phyloP scores from a whole-genome alignment of 139 green algal genomes.

The Chlorella vulgaris region DNA sequence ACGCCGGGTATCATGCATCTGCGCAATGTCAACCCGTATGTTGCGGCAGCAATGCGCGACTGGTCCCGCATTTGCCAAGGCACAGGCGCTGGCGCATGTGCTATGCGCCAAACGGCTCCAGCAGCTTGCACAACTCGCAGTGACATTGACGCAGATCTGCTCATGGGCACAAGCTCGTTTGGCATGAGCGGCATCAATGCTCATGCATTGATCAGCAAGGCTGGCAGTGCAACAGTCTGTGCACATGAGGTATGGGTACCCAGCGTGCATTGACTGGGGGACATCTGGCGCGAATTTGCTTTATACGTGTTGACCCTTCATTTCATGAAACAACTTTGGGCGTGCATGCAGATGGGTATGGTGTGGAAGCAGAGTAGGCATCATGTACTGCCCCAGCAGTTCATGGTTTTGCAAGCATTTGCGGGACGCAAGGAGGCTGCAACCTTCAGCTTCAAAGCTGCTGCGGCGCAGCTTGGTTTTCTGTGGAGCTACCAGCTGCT shows the following conservation, averaged over 20 bases:
- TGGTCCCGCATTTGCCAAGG: neutral
- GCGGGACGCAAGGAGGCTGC: neutral
- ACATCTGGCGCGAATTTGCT: neutral
- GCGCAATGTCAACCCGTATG: conserved; percentile 66
- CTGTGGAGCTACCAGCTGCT: conserved; percentile 55
- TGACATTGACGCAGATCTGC: neutral
- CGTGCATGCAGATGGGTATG: neutral
- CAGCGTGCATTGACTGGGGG: neutral
- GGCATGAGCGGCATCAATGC: conserved; percentile 61
- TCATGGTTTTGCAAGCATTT: neutral
- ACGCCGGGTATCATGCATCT: conserved; percentile 63
- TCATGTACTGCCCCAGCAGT: neutral
- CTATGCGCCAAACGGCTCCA: neutral
- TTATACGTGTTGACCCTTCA: neutral
- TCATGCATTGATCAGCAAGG: conserved; percentile 26
- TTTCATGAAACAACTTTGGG: too few relatives aligned
- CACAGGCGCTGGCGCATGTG: neutral
- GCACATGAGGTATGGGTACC: neutral
- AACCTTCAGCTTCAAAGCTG: neutral
- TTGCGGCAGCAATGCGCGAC: conserved; percentile 44
- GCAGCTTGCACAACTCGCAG: neutral
- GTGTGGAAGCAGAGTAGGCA: neutral
- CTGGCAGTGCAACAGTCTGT: neutral
- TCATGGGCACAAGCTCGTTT: conserved; percentile 46
- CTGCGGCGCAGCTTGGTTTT: conserved; percentile 18